These are phyloP conservation scores for Symbiotaphrina buchneri DNA, from an alignment of 495 filamentous ascomycete species.

Conservation along the genomic window DNA sequence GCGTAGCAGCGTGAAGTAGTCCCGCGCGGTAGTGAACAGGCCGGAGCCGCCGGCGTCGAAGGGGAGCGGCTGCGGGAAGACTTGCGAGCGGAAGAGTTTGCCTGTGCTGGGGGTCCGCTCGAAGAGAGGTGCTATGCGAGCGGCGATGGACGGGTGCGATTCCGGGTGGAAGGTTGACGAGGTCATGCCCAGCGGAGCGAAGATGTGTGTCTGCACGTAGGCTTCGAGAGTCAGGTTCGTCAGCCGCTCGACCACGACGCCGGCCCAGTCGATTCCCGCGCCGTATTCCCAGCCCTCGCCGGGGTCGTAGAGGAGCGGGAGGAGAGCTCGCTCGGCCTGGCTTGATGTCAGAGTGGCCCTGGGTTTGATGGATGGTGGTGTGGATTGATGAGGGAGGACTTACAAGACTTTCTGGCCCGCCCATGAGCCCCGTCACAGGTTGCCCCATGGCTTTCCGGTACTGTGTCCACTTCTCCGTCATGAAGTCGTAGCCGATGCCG, in stretches of 20 bases:
- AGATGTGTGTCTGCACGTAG: constrained; percentile 9
- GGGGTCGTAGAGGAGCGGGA: constrained; percentile 23
- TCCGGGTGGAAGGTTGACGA: constrained; percentile 7
- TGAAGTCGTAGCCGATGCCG: constrained; percentile 21
- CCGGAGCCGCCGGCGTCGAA: constrained; percentile 6
- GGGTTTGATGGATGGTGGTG: constrained; percentile 1
- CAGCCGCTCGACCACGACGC: constrained; percentile 18
- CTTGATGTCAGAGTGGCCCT: background rate
- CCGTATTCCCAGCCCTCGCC: constrained; percentile 27
- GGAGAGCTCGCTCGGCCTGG: constrained; percentile 10
- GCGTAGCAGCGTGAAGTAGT: constrained; percentile 8
- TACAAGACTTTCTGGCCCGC: background rate
- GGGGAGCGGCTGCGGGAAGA: constrained; percentile 3
- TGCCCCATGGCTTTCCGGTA: constrained; percentile 2
- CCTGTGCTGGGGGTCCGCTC: constrained; percentile 4
- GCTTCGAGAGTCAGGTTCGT: constrained; percentile 7
- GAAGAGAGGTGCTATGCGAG: constrained; percentile 3
- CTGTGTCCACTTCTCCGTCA: constrained; percentile 9
- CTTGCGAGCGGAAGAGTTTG: background rate
- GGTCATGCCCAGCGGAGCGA: constrained; percentile 7
- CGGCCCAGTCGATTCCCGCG: constrained; percentile 26
- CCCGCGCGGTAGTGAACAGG: constrained; percentile 4
- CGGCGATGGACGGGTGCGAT: constrained; percentile 3
- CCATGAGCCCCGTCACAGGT: constrained; percentile 1
- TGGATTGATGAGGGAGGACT: constrained; percentile 6